Evolutionary conservation across 1,284 basidiomycete genomes (phyloP), one percentile per base, ranked within the genome.

Genomic region (Ganoderma meredithae): DNA sequence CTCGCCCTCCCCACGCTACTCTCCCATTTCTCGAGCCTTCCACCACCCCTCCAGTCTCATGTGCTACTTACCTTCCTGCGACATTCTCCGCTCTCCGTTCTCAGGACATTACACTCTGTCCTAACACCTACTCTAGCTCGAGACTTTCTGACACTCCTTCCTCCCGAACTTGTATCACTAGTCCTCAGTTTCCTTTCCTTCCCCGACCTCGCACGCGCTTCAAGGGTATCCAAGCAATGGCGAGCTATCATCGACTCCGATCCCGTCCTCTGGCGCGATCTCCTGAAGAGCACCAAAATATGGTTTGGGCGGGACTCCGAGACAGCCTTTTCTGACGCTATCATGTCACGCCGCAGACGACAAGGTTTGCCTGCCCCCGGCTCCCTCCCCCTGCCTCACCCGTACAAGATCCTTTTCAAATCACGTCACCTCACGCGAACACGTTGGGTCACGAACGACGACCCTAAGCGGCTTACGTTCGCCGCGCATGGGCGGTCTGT

Each of bases 401-500:
- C 95, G 1, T 95, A 91, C 82, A 96, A 96, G 78, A 86, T 91
- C 56, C 86, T 96, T 8, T 95, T 95, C 86, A 95, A 95, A 79
- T 94, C 92, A 1, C 88, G 95, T 43, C 89, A 92, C 75, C 85
- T 95, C 53, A 93, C 92, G 22, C 87, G 89, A 13, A 89, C 87
- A 36, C 90, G 91, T 59, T 95, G 94, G 93, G 85, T 92, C 27
- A 84, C 85, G 61, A 90, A 91, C 74, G 85, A 87, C n/a, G 86
- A 90, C 69, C 90, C 92, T 1, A 90, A 87, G 69, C 92, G 94
- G 69, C 84, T 91, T 63, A 90, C 90, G 3, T 96, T 98, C 81
- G 85, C 91, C 6, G 95, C 95, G 8, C 94, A 96, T 73, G 95
- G 95, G 1, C 90, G 90, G 55, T 92, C 92, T 53, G 96, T 98